phyloP scores from a whole-genome alignment of 202 grass and related monocot genomes.

The Setaria viridis region DNA sequence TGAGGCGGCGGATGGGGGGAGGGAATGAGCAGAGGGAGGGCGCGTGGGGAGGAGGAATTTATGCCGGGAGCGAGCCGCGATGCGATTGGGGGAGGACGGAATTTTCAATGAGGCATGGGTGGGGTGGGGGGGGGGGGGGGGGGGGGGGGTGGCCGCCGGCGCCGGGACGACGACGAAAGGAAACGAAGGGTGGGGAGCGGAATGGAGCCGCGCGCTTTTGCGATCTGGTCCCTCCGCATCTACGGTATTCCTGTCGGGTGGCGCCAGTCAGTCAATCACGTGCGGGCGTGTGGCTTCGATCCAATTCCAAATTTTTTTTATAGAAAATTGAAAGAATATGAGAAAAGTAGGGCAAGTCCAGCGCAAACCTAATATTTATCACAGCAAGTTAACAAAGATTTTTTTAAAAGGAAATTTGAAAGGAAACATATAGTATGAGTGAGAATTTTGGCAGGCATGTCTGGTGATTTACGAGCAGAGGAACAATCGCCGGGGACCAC shows the following conservation, averaged over 20 bases:
- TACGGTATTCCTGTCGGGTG: neutral
- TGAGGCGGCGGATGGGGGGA: too few species aligned
- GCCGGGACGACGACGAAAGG: slow-evolving; percentile 2
- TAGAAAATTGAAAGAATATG: too few species aligned
- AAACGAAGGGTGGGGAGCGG: neutral
- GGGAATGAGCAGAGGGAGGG: too few species aligned
- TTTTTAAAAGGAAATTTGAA: too few species aligned
- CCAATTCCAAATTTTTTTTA: neutral
- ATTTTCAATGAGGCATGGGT: neutral
- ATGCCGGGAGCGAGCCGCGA: neutral
- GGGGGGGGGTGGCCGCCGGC: slow-evolving; percentile 20
- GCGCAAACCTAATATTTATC: too few species aligned
- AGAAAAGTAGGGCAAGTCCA: too few species aligned
- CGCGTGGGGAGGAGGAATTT: neutral
- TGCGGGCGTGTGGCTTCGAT: neutral
- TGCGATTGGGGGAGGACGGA: slow-evolving; percentile 27
- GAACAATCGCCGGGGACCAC: too few species aligned
- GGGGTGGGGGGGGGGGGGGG: neutral
- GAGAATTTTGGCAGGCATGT: too few species aligned
- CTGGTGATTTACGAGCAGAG: too few species aligned
- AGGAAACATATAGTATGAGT: too few species aligned
- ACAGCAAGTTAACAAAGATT: too few species aligned
- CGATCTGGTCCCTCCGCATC: neutral
- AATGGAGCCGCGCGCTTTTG: neutral
- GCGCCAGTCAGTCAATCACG: neutral